Evolutionary conservation across 768 basidiomycete genomes (phyloP).

Genomic region (Podaxis sp.): DNA sequence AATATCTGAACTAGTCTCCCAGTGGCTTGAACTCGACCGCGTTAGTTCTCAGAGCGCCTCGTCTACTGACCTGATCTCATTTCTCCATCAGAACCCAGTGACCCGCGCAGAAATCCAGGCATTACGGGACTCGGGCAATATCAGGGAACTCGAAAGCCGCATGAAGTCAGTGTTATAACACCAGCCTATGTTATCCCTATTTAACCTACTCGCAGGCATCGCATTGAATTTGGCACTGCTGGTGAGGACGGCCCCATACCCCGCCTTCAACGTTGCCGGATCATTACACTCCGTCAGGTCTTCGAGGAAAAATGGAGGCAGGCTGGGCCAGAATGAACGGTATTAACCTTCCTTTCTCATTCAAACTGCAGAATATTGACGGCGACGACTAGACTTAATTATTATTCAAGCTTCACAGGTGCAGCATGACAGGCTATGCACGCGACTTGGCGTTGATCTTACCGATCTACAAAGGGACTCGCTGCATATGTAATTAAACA

Average conservation of each 20-base stretch:
- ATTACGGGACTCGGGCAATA: slow-evolving; percentile 38
- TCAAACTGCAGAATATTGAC: not conserved
- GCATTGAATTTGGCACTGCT: slow-evolving; percentile 87
- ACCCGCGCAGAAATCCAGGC: slow-evolving; percentile 46
- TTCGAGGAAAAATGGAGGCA: slow-evolving; percentile 81
- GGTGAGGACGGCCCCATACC: slow-evolving; percentile 36
- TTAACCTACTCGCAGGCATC: slow-evolving; percentile 33
- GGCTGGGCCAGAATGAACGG: slow-evolving; percentile 92
- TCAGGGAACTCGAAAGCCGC: slow-evolving; percentile 47
- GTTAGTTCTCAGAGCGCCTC: not conserved
- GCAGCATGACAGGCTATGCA: not conserved
- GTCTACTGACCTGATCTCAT: not conserved
- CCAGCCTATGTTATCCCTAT: not conserved
- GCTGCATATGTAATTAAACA: slow-evolving; percentile 62
- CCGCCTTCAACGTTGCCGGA: not conserved
- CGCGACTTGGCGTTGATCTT: not conserved
- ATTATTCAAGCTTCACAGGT: slow-evolving; percentile 82
- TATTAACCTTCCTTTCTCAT: slow-evolving; percentile 12
- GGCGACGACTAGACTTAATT: slow-evolving; percentile 47
- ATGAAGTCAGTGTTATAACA: slow-evolving; percentile 38
- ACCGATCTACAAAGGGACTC: slow-evolving; percentile 49
- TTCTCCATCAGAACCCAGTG: slow-evolving; percentile 36
- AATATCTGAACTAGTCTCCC: not conserved
- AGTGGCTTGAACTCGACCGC: slow-evolving; percentile 3
- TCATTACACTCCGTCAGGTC: slow-evolving; percentile 35